A percentile compares a stretch with the other conserved stretches of the same genome.
phyloP scores from a whole-genome alignment of 75 land plant genomes.

The Isoetes taiwanensis region DNA sequence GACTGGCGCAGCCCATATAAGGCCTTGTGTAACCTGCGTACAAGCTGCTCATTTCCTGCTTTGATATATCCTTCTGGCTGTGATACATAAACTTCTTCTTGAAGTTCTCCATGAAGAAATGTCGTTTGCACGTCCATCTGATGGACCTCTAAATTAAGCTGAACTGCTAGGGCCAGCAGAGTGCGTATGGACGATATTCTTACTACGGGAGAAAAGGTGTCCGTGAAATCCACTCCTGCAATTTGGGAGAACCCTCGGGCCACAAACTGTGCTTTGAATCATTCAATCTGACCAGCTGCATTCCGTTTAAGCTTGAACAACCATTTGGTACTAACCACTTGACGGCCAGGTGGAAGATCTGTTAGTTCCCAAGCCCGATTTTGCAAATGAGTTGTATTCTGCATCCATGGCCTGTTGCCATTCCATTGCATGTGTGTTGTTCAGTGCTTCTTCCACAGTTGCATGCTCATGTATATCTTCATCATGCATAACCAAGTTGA shows the following conservation, averaged over 20 bases:
- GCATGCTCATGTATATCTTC: neutral
- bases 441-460: neutral
- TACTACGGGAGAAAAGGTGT: conserved; percentile 13
- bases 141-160: neutral
- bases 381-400: neutral
- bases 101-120: conserved; percentile 11
- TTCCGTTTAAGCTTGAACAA: neutral
- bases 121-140: conserved; percentile 18
- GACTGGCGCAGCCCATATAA: conserved; percentile 15
- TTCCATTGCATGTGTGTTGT: neutral
- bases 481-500: too few species aligned
- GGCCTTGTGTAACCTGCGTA: neutral
- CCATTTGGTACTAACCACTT: neutral
- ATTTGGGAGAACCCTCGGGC: conserved; percentile 20
- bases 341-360: neutral
- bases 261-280: conserved; percentile 14
- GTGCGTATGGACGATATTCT: neutral
- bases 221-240: conserved; percentile 2
- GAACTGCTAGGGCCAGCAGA: neutral
- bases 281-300: neutral
- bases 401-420: conserved; percentile 1
- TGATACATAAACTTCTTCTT: conserved; percentile 11
- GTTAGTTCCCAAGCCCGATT: neutral
- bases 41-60: neutral
- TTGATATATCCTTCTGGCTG: conserved; percentile 8